Conservation (phyloP, 2,329 filamentous ascomycete genomes). For the Escovopsis sp. region DNA sequence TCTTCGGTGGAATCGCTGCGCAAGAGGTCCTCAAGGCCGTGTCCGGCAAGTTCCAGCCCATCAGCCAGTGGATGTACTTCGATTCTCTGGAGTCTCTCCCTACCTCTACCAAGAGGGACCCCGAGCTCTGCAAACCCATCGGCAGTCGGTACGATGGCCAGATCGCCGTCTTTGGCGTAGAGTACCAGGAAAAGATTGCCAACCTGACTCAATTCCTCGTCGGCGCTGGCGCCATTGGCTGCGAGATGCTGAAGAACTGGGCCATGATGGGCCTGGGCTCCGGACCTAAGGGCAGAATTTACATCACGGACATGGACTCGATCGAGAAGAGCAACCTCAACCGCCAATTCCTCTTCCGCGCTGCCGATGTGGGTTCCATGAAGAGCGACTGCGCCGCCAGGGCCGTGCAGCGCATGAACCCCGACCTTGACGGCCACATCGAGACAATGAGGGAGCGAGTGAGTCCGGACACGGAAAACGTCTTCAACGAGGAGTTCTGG, state of each 20-base stretch:
- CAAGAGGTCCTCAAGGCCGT: constrained; percentile 95
- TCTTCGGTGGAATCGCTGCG: constrained; percentile 85
- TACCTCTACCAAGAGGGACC: constrained; percentile 55
- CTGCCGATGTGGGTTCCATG: constrained; percentile 84
- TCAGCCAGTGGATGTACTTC: constrained; percentile 92
- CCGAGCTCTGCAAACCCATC: constrained; percentile 75
- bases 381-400: constrained; percentile 91
- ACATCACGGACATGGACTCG: constrained; percentile 92
- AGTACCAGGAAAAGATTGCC: constrained; percentile 86
- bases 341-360: constrained; percentile 87
- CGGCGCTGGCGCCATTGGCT: constrained; percentile 91
- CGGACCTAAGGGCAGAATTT: constrained; percentile 78
- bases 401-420: constrained; percentile 92
- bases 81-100: constrained; percentile 95
- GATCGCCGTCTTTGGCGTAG: constrained; percentile 86
- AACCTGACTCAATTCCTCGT: constrained; percentile 90
- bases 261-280: constrained; percentile 93
- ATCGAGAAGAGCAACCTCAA: constrained; percentile 99
- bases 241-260: constrained; percentile 99
- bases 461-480: constrained; percentile 77
- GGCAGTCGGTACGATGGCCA: constrained; percentile 90
- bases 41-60: constrained; percentile 94
- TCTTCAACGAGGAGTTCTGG: constrained; percentile 95
- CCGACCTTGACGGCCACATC: constrained; percentile 78
- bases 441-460: constrained; percentile 77